phyloP scores from a whole-genome alignment of 371 early-diverging fungal species.

The Mycotypha africana region DNA sequence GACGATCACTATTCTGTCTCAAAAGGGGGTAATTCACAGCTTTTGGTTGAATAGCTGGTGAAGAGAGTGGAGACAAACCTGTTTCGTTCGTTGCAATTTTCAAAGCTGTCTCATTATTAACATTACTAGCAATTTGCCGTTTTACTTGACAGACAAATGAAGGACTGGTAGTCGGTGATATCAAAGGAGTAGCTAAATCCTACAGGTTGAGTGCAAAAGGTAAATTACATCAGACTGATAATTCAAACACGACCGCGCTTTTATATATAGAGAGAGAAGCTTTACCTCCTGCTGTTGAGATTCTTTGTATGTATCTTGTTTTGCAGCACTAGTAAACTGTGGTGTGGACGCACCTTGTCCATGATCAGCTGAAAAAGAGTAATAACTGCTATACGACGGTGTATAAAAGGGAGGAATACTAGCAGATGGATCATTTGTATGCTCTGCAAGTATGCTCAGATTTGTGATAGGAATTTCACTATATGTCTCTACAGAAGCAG shows the following conservation, averaged over 20 bases:
- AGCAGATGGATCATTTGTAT: no score
- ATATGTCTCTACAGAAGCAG: no score
- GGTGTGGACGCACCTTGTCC: background rate
- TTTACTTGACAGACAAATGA: conserved; percentile 27
- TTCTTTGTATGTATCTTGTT: background rate
- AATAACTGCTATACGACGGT: no score
- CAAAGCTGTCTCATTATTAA: no score
- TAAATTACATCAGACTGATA: background rate
- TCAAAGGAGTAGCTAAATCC: conserved; percentile 52
- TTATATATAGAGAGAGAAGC: conserved; percentile 1
- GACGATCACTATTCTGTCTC: conserved; percentile 2
- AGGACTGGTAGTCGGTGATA: conserved; percentile 65
- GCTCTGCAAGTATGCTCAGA: no score
- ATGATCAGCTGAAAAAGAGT: no score
- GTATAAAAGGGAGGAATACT: no score
- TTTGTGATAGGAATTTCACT: no score
- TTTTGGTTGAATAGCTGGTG: conserved; percentile 52
- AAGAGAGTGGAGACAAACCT: conserved; percentile 55
- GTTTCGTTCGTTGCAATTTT: conserved; percentile 22
- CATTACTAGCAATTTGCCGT: no score
- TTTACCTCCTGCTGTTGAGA: conserved; percentile 11
- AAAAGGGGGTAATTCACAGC: no score
- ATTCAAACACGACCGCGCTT: conserved; percentile 5
- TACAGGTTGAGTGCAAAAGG: conserved; percentile 2
- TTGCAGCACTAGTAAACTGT: conserved; percentile 5